phyloP scores from a whole-genome alignment of 768 basidiomycete genomes.

The Cyathus striatus region DNA sequence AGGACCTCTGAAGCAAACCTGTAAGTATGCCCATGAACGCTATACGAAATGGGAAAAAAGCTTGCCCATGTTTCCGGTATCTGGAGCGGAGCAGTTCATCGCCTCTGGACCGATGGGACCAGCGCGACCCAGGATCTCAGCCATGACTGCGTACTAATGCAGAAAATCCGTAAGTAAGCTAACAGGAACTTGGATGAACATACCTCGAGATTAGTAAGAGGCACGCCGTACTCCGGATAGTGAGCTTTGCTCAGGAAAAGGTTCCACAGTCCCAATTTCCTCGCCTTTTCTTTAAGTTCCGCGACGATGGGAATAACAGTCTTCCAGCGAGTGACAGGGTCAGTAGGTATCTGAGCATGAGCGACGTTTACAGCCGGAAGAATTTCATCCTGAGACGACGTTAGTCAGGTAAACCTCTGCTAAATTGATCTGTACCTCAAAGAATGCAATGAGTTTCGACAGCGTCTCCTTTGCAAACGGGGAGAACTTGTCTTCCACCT shows the following conservation, averaged over 20 bases:
- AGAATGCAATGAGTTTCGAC: conserved; percentile 76
- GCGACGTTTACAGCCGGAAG: conserved; percentile 74
- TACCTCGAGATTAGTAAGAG: conserved; percentile 92
- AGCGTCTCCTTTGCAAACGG: conserved; percentile 84
- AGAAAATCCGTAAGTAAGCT: conserved; percentile 1
- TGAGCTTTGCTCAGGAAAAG: conserved; percentile 93
- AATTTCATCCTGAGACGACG: conserved; percentile 70
- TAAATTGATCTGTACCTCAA: conserved; percentile 51
- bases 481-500: conserved; percentile 90
- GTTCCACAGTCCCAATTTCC: conserved; percentile 91
- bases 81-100: conserved; percentile 93
- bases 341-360: conserved; percentile 75
- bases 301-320: conserved; percentile 76
- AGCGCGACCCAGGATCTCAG: conserved; percentile 86
- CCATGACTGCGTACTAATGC: conserved; percentile 92
- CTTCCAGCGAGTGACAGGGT: conserved; percentile 77
- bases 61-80: conserved; percentile 97
- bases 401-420: background rate
- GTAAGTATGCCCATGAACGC: background rate
- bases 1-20: conserved; percentile 71
- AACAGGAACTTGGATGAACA: conserved; percentile 10
- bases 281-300: conserved; percentile 85
- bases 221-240: conserved; percentile 85
- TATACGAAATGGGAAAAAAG: no score
- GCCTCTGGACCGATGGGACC: conserved; percentile 81